Base-by-base conservation (phyloP, 225 moss, liverwort and hornwort species). In the Physcomitrium patens region DNA sequence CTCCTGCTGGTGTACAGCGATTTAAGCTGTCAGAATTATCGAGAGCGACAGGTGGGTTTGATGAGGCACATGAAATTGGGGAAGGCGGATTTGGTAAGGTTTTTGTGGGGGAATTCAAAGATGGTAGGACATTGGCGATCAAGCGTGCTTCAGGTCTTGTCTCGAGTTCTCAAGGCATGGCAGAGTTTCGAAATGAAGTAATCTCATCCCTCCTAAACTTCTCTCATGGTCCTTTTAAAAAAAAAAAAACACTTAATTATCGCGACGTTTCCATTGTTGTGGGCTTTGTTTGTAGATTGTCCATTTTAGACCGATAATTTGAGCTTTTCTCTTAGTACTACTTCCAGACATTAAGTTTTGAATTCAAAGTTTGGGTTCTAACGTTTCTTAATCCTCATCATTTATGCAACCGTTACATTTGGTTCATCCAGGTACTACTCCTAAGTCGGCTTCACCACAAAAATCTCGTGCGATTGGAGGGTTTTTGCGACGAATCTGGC, bases 381-480 rank as follows among this genome's bases (percentile, higher is more conserved):
- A 1, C 27, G 11, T 61, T 49, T 2, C n/a, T 72, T 27, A 3
- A 28, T 49, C 37, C 8, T 7, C 23, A 48, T 45, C 17, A 9
- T 69, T 57, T 53, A 52, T 57, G 66, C 5, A 72, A 51, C 31
- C 56, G 46, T n/a, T 12, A 17, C 22, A 15, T 69, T 47, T 67
- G 45, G n/a, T 55, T 71, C 22, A 17, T 65, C 42, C 69, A 87
- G 87, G 87, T 87, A 50, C 81, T 87, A 43, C 46, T 87, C 54
- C 81, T 91, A 1, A 91, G 91, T 75, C 75, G 93, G 41, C 89
- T 91, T 27, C 89, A 91, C 57, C 91, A 93, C 83, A 84, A 74
- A 50, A 82, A 93, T 65, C 84, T 93, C 28, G 93, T 93, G 19
- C 82, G 84, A 14, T 87, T 93, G 41, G 86, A 89, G 67, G 93